Conservation (phyloP, 2,329 filamentous ascomycete species). For the Calonectria pteridis region DNA sequence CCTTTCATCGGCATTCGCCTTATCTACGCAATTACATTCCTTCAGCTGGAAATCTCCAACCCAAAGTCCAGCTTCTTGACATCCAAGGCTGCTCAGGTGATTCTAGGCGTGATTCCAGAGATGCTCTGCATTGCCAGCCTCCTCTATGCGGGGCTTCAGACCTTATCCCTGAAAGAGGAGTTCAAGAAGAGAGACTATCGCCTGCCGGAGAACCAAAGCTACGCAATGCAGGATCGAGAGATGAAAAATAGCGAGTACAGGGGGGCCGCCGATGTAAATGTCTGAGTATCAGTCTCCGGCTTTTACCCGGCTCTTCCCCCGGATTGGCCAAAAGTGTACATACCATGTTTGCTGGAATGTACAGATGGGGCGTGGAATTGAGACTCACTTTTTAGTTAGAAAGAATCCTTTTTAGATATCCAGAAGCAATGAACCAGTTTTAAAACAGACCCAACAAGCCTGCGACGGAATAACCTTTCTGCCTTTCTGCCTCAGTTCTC, state of each 20-base stretch:
- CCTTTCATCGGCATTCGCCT: slow-evolving; percentile 8
- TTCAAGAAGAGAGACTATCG: slow-evolving; percentile 8
- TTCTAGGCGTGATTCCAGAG: slow-evolving; percentile 20
- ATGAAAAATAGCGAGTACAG: background rate
- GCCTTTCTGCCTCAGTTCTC: background rate
- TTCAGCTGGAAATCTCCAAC: slow-evolving; percentile 21
- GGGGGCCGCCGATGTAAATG: background rate
- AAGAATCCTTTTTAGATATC: background rate
- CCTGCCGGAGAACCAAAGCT: background rate
- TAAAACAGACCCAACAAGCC: background rate
- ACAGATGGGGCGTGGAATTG: background rate
- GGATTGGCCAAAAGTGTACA: background rate
- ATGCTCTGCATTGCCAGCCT: slow-evolving; percentile 8
- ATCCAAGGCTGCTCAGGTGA: slow-evolving; percentile 15
- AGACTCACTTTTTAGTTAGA: background rate
- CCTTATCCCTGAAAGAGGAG: slow-evolving; percentile 19
- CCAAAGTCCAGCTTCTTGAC: slow-evolving; percentile 15
- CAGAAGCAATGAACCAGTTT: background rate
- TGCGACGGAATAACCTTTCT: background rate
- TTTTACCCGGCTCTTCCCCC: background rate
- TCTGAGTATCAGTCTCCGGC: background rate
- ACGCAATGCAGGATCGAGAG: background rate
- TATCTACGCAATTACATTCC: slow-evolving; percentile 12
- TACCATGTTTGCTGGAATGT: background rate
- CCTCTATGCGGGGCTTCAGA: slow-evolving; percentile 13